These are phyloP conservation scores for Kwoniella sp. DNA, from an alignment of 768 basidiomycete genomes.

Conservation along the genomic window DNA sequence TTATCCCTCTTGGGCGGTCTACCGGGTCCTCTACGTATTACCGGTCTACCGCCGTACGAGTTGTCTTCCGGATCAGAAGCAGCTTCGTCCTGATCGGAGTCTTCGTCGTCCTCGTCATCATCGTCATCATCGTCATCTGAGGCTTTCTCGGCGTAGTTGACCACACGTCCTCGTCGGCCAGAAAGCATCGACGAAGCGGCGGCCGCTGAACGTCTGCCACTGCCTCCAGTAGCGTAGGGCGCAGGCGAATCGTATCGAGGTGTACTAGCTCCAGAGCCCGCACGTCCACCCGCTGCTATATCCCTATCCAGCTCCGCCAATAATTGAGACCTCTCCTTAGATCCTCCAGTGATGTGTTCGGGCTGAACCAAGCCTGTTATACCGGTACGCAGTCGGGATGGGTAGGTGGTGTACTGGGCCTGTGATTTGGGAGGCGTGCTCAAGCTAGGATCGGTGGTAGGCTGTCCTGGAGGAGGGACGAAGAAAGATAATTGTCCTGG, in stretches of 20 bases:
- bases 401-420: conserved; percentile 77
- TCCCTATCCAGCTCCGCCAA: conserved; percentile 44
- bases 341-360: conserved; percentile 60
- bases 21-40: conserved; percentile 51
- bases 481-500: conserved; percentile 42
- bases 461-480: conserved; percentile 44
- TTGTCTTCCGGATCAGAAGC: conserved; percentile 57
- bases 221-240: conserved; percentile 7
- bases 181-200: conserved; percentile 10
- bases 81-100: conserved; percentile 68
- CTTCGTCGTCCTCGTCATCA: conserved; percentile 82
- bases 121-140: conserved; percentile 64
- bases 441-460: conserved; percentile 33
- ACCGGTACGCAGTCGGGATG: conserved; percentile 87
- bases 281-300: conserved; percentile 2
- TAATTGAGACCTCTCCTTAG: conserved; percentile 41
- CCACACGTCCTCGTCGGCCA: conserved; percentile 31
- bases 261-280: conserved; percentile 32
- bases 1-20: conserved; percentile 55
- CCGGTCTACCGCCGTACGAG: conserved; percentile 7
- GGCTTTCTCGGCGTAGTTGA: conserved; percentile 54
- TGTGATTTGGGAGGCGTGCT: conserved; percentile 58
- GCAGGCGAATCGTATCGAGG: conserved; percentile 42
- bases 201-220: background rate
- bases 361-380: conserved; percentile 89